Evolutionary conservation across 2,329 filamentous ascomycete species (phyloP), one percentile per base, ranked within the genome.

Genomic region (Trichoderma sp.): DNA sequence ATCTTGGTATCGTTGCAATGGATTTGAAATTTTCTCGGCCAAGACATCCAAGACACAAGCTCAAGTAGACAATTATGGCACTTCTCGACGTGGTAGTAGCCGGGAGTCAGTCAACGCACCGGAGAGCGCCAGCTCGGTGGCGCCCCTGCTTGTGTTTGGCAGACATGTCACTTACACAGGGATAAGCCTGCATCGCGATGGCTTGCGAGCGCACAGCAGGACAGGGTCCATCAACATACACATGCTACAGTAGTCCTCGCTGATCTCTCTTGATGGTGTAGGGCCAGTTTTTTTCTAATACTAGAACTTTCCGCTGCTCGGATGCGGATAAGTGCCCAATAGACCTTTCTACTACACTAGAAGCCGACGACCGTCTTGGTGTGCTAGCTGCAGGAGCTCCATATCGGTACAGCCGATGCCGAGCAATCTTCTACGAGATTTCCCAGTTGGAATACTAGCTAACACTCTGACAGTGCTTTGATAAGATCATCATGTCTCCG

Each of bases 11-110:
- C 8, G 31, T 37, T 10, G 55, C 35, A 40, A 47, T 43, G 52
- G 52, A 47, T 65, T 65, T 65, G 62, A 65, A 43, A 43, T 56
- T 65, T 19, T 29, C n/a, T 57, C 29, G 13, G 47, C 21, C n/a
- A 19, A 31, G 52, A 27, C n/a, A 14, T n/a, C 19, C 55, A 24
- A 33, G 16, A 10, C 31, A 11, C 33, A 58, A 35, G n/a, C 29
- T 27, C 21, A 13, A 35, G 8, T 37, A 19, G 24, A 27, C 16
- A 37, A 19, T 19, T 24, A 52, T 65, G 52, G 43, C 47, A 65
- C 35, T 37, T 47, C 35, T 58, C n/a, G 19, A 47, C 47, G 14
- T n/a, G 52, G 53, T 19, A 65, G 31, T 57, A 53, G 16, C 62
- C 53, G 62, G 53, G 53, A 57, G 35, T 47, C 37, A 37, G 52